A percentile compares a stretch with the other conserved stretches of the same genome.
Evolutionary conservation across 176 grass and related monocot genomes (phyloP).

Genomic region (Musa itinerans): DNA sequence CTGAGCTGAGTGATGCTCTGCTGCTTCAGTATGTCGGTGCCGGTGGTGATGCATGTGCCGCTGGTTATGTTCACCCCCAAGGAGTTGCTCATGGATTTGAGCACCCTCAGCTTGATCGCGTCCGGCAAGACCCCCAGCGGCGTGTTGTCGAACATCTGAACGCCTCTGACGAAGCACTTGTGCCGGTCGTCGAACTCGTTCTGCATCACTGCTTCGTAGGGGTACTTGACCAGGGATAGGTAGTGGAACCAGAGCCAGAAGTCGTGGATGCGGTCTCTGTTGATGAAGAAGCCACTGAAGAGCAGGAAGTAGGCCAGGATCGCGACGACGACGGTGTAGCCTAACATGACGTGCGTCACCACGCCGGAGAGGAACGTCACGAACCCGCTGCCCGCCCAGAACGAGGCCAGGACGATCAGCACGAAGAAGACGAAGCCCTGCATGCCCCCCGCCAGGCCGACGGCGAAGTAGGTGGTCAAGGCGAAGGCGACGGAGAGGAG

Average conservation of each 20-base stretch:
- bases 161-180: conserved; percentile 62
- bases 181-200: conserved; percentile 69
- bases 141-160: conserved; percentile 83
- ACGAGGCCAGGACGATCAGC: conserved; percentile 59
- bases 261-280: conserved; percentile 59
- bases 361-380: conserved; percentile 94
- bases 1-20: conserved; percentile 59
- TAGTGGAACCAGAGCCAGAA: conserved; percentile 99
- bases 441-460: conserved; percentile 59
- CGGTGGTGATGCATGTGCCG: conserved; percentile 54
- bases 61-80: conserved; percentile 37
- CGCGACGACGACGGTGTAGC: conserved; percentile 75
- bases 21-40: conserved; percentile 42
- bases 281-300: conserved; percentile 95
- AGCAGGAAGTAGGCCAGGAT: conserved; percentile 88
- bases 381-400: conserved; percentile 85
- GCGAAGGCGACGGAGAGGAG: conserved; percentile 77
- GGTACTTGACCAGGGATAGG: conserved; percentile 85
- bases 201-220: conserved; percentile 77
- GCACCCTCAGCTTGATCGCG: conserved; percentile 35
- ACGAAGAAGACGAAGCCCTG: conserved; percentile 72
- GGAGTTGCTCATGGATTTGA: conserved; percentile 48
- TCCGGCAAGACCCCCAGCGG: conserved; percentile 47
- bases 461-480: conserved; percentile 72
- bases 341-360: conserved; percentile 76